Percentiles rank a stretch among this genome's conserved stretches.
Evolutionary conservation across 2,329 filamentous ascomycete species (phyloP).

Genomic region (Ophiobolus disseminans): DNA sequence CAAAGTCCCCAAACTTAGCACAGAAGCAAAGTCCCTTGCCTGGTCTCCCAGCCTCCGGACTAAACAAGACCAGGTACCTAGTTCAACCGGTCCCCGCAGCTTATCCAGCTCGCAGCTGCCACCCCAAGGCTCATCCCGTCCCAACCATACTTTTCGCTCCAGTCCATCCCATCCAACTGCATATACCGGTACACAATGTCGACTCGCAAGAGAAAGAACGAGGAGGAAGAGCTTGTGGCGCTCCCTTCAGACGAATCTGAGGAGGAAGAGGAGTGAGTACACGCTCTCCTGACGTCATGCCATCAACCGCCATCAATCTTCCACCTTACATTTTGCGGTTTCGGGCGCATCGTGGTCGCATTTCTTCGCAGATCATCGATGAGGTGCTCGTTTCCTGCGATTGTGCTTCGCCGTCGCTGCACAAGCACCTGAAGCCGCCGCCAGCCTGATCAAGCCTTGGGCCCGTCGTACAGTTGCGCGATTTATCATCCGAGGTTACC

Average conservation of each 20-base stretch:
- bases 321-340: constrained; percentile 28
- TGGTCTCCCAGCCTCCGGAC: constrained; percentile 37
- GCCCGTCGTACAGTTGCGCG: constrained; percentile 5
- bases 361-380: constrained; percentile 16
- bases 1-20: constrained; percentile 31
- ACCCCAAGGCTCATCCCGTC: constrained; percentile 25
- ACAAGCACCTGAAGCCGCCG: constrained; percentile 8
- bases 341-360: constrained; percentile 28
- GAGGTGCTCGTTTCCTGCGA: constrained; percentile 11
- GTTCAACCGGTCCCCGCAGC: constrained; percentile 38
- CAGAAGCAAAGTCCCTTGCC: constrained; percentile 36
- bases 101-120: constrained; percentile 17
- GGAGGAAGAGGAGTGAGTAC: constrained; percentile 54
- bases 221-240: constrained; percentile 54
- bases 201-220: constrained; percentile 55
- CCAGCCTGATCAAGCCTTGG: constrained; percentile 21
- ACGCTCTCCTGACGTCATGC: constrained; percentile 48
- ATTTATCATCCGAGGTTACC: background rate
- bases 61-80: constrained; percentile 28
- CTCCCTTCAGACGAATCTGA: constrained; percentile 54
- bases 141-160: constrained; percentile 20
- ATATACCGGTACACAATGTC: constrained; percentile 40
- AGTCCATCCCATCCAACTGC: constrained; percentile 6
- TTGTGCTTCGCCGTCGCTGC: constrained; percentile 25
- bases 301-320: constrained; percentile 28